Base-by-base conservation (phyloP, 1,139 yeast species). In the Casaregolazyma suthepensis region DNA sequence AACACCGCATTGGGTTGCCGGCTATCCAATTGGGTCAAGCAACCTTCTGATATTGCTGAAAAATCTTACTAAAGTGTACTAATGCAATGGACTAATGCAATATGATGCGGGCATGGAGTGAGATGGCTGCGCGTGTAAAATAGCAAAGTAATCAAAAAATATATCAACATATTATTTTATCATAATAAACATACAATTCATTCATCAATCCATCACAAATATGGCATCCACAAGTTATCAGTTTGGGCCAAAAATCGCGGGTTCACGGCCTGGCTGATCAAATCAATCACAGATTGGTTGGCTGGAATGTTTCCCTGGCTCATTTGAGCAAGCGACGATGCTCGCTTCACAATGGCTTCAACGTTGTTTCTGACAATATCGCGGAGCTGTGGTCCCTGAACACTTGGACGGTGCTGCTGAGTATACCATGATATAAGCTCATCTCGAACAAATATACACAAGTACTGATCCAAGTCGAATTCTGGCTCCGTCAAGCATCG, bases 171-270 rank as follows among this genome's bases (percentile, higher is more conserved):
- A 35, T 35, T 13, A 35, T 35, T 35, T 12, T n/a, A 35, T 31
- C 22, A 20, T 35, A 31, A 31, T n/a, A 29, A 4, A n/a, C 31
- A 18, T 22, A 35, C 15, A n/a, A 13, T 3, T 22, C 17, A 29
- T 43, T 22, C 18, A n/a, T n/a, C n/a, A n/a, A n/a, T n/a, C 18
- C 23, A 5, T 54, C 59, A 86, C 61, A 91, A 79, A 74, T 90
- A 93, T 1, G 99, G 95, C 96, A 93, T 90, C 94, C 96, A 93
- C 59, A 89, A 77, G 31, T 91, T 85, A 65, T 94, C 99, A 18
- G 96, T 87, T 56, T 90, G 83, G 13, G 98, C 98, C 66, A 94
- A 75, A 64, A 89, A 89, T 63, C 96, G 81, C 37, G 99, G 98
- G 66, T 91, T 93, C 13, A 93, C 99, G 4, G 99, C 98, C 65